phyloP scores from a whole-genome alignment of 371 early-diverging fungal genomes.

The Mortierella polycephala region DNA sequence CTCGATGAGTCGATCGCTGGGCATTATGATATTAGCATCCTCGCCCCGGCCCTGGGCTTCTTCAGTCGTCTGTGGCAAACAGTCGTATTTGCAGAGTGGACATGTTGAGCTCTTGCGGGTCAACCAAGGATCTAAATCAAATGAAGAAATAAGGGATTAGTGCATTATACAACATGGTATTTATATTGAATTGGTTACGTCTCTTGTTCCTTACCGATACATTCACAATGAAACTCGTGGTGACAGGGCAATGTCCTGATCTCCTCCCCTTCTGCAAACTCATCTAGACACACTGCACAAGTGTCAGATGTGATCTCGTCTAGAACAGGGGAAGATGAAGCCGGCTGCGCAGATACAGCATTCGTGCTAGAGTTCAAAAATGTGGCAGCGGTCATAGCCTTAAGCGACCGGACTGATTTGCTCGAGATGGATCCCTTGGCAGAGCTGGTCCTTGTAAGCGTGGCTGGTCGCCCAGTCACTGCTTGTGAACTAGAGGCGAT shows the following conservation, averaged over 20 bases:
- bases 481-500: neutral
- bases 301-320: slow-evolving; percentile 47
- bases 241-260: slow-evolving; percentile 79
- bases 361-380: neutral
- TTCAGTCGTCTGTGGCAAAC: slow-evolving; percentile 16
- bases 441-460: slow-evolving; percentile 12
- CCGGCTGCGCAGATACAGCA: neutral
- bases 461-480: neutral
- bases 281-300: slow-evolving; percentile 83
- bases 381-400: slow-evolving; percentile 23
- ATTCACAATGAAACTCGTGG: slow-evolving; percentile 86
- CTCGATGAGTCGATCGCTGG: slow-evolving; percentile 38
- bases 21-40: neutral
- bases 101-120: slow-evolving; percentile 63
- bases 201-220: slow-evolving; percentile 76
- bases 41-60: neutral
- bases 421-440: slow-evolving; percentile 22
- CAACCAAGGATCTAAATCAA: slow-evolving; percentile 65
- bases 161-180: too few species aligned
- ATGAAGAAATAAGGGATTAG: neutral
- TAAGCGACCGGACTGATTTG: slow-evolving; percentile 28
- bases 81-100: slow-evolving; percentile 68
- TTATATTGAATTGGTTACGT: too few species aligned
- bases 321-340: neutral
- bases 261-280: slow-evolving; percentile 66